Conservation (phyloP, 441 rosid genomes). For the Raphanus hybrid region DNA sequence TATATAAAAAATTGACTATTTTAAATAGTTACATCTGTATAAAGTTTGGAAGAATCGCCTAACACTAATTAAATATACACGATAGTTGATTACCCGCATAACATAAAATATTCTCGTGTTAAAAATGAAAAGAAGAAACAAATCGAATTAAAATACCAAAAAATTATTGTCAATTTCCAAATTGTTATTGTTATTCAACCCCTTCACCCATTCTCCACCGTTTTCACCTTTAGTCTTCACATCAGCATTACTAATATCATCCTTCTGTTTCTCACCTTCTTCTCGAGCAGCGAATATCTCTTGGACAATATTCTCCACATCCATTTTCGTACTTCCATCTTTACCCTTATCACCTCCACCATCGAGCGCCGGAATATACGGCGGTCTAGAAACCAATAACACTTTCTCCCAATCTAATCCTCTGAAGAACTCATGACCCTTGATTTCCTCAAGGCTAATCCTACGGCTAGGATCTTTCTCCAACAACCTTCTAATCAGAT, state of each 20-base stretch:
- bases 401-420: slow-evolving; percentile 63
- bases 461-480: slow-evolving; percentile 66
- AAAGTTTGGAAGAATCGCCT: too few species aligned
- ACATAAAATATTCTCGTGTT: background rate
- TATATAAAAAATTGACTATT: background rate
- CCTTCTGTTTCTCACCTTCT: slow-evolving; percentile 23
- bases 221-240: background rate
- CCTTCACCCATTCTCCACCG: slow-evolving; percentile 38
- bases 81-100: background rate
- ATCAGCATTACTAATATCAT: background rate
- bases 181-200: slow-evolving; percentile 21
- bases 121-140: background rate
- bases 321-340: slow-evolving; percentile 41
- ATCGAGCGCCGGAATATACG: slow-evolving; percentile 54
- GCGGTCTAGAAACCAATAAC: slow-evolving; percentile 55
- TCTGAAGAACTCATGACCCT: slow-evolving; percentile 63
- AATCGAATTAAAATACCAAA: slow-evolving; percentile 36
- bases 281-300: slow-evolving; percentile 46
- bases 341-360: slow-evolving; percentile 19
- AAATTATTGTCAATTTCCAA: slow-evolving; percentile 30
- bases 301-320: slow-evolving; percentile 71
- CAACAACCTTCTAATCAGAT: slow-evolving; percentile 57
- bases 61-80: background rate
- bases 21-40: too few species aligned
- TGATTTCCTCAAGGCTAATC: slow-evolving; percentile 58